A percentile compares a stretch with the other conserved stretches of the same genome.
Evolutionary conservation across 2,329 filamentous ascomycete species (phyloP).

Genomic region (Stemphylium beticola): DNA sequence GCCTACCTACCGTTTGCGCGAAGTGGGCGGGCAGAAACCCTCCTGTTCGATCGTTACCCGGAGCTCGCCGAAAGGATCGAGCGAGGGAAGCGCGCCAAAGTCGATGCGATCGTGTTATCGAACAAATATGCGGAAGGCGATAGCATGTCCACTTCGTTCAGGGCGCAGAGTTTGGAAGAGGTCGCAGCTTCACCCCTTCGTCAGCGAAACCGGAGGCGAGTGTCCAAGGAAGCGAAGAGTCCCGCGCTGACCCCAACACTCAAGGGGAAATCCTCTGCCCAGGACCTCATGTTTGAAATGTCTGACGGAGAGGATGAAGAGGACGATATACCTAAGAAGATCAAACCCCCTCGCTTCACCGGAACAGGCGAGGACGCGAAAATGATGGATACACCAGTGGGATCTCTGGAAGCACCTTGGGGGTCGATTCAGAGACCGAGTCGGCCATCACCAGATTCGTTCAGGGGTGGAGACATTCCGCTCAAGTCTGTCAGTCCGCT

Average conservation of each 20-base stretch:
- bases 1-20: constrained; percentile 77
- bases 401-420: constrained; percentile 37
- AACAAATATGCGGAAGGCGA: constrained; percentile 70
- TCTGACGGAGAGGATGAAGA: constrained; percentile 71
- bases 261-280: constrained; percentile 69
- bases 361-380: constrained; percentile 11
- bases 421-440: constrained; percentile 21
- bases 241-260: constrained; percentile 70
- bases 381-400: constrained; percentile 18
- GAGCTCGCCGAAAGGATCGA: constrained; percentile 69
- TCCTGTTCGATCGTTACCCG: constrained; percentile 70
- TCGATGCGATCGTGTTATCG: constrained; percentile 78
- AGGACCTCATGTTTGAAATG: constrained; percentile 92
- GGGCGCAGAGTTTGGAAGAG: constrained; percentile 71
- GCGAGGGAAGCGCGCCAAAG: constrained; percentile 70
- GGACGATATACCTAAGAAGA: constrained; percentile 13
- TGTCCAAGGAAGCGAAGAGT: constrained; percentile 59
- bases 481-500: constrained; percentile 35
- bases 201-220: constrained; percentile 51
- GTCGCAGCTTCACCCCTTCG: constrained; percentile 54
- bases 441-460: constrained; percentile 20
- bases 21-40: constrained; percentile 72
- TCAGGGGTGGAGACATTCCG: constrained; percentile 11
- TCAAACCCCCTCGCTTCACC: constrained; percentile 34
- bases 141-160: constrained; percentile 66